Base-by-base conservation (phyloP, 1,139 yeast species). In the Candida sp. region DNA sequence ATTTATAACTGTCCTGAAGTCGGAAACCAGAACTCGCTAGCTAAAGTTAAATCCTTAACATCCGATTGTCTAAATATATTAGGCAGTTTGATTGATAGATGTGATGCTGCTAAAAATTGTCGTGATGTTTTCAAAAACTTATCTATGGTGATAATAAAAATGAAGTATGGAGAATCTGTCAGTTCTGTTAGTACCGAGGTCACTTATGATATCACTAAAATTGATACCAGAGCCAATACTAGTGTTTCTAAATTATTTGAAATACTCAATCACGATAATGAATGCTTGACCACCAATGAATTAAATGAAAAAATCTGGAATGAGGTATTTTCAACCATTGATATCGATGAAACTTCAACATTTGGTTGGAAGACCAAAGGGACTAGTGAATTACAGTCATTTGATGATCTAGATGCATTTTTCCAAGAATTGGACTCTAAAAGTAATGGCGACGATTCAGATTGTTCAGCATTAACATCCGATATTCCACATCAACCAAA, bases 31-130 rank as follows among this genome's bases (percentile, higher is more conserved):
- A 76, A 81, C 8, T 62, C 77, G 6, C 56, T 79, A 11, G 71
- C 70, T 15, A 81, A 77, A 43, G 79, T 87, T 35, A 82, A 82
- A 49, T 65, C 65, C 21, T 70, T 77, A 38, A 75, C 88, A 1
- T 68, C 70, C 30, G 76, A 79, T 37, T 84, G 93, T 47, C 68
- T 83, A 41, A 71, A 71, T 19, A 86, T 87, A 2, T 63, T 89
- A 46, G 72, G 75, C 22, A 78, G 85, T 15, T 66, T 89, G 54
- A 68, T 75, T 21, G 89, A 82, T 43, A 73, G 82, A 40, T 87
- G 96, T 62, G 91, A 85, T 48, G 93, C 96, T 0, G 96, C 96
- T 0, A 64, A 65, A 6, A 78, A 78, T 41, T 87, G 96, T 57
- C 73, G 79, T 41, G 87, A 84, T 47, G 82, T 87, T 23, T 84